phyloP scores from a whole-genome alignment of 2,329 filamentous ascomycete genomes.

The Fusarium irregulare region DNA sequence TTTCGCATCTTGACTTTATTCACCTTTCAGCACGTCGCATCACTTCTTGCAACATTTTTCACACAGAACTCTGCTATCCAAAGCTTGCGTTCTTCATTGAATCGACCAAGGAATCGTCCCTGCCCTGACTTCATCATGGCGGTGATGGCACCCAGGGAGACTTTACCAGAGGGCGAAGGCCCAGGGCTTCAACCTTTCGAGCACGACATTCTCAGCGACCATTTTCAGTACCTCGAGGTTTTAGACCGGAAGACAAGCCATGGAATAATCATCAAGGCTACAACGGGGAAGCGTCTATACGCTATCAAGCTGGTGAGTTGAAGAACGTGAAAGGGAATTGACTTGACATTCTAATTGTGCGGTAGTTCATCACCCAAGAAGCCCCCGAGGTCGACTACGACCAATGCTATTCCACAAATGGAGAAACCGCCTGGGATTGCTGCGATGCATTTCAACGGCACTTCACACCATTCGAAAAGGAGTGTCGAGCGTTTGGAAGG shows the following conservation, averaged over 20 bases:
- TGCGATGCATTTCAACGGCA: constrained; percentile 4
- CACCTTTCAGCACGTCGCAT: not conserved
- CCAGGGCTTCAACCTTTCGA: not conserved
- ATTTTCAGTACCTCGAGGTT: not conserved
- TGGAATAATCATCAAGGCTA: not conserved
- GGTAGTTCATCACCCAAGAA: not conserved
- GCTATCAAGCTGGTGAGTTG: constrained; percentile 5
- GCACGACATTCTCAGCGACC: not conserved
- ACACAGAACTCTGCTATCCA: not conserved
- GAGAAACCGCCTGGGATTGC: not conserved
- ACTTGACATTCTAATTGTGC: not conserved
- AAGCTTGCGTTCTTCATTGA: not conserved
- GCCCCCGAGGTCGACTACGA: not conserved
- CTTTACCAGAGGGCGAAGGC: not conserved
- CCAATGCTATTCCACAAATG: too few relatives aligned
- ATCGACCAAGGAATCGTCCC: not conserved
- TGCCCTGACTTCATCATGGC: not conserved
- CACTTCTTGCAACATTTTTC: not conserved
- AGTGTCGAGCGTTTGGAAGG: constrained; percentile 18
- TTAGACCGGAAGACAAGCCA: not conserved
- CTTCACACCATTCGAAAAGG: constrained; percentile 15
- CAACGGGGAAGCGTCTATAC: not conserved
- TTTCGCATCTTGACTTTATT: not conserved
- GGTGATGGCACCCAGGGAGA: not conserved
- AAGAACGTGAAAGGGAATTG: not conserved